A percentile compares a stretch with the other conserved stretches of the same genome.
Conservation (phyloP, 2,329 filamentous ascomycete species). For the Aspergillus udagawae region DNA sequence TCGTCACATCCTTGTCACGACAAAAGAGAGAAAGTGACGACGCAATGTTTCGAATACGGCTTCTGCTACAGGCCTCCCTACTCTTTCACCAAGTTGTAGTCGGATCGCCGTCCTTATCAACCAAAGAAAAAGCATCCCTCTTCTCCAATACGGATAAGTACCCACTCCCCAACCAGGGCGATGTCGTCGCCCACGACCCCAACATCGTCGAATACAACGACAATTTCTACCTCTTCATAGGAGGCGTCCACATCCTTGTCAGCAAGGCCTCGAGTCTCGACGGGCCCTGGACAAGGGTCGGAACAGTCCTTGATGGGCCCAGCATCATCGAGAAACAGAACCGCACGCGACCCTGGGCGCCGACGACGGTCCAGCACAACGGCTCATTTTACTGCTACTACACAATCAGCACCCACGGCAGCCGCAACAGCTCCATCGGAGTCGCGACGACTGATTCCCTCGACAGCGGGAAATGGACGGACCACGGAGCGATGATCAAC, state of each 20-base stretch:
- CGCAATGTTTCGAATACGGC: neutral
- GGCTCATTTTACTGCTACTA: conserved; percentile 37
- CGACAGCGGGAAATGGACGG: conserved; percentile 26
- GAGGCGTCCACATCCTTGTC: conserved; percentile 24
- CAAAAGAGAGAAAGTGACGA: too few relatives aligned
- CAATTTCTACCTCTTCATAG: conserved; percentile 33
- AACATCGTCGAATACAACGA: conserved; percentile 28
- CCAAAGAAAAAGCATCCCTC: conserved; percentile 5
- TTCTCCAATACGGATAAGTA: conserved; percentile 24
- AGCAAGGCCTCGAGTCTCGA: conserved; percentile 22
- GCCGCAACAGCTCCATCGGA: conserved; percentile 33
- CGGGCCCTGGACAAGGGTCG: conserved; percentile 32
- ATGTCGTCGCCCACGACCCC: conserved; percentile 31
- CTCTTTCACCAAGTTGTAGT: neutral
- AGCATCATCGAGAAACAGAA: conserved; percentile 30
- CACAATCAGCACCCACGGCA: conserved; percentile 25
- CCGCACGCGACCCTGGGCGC: conserved; percentile 32
- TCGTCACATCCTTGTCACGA: neutral
- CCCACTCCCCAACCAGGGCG: conserved; percentile 26
- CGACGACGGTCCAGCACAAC: conserved; percentile 27
- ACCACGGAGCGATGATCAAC: conserved; percentile 33
- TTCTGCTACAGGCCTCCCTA: neutral
- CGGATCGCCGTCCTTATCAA: neutral
- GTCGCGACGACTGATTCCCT: conserved; percentile 28
- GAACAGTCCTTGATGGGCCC: conserved; percentile 26